A percentile compares a stretch with the other conserved stretches of the same genome.
Conservation (phyloP, 2,329 filamentous ascomycete species). For the Domatiomyces globalis region DNA sequence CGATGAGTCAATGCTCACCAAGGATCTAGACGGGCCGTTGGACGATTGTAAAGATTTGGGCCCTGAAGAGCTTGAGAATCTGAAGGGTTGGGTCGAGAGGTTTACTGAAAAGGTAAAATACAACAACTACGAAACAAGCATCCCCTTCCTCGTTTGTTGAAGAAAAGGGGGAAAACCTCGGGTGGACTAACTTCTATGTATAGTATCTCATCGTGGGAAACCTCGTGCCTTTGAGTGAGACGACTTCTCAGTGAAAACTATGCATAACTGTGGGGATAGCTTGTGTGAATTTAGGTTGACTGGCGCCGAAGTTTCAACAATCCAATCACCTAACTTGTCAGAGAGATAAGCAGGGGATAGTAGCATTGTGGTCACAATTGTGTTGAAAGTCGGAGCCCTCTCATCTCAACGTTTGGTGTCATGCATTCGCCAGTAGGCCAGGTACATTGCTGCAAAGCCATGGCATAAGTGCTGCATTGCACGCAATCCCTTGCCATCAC, state of each 20-base stretch:
- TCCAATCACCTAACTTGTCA: too few species aligned
- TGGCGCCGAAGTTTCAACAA: too few species aligned
- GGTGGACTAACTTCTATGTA: neutral
- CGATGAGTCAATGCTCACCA: slow-evolving; percentile 86
- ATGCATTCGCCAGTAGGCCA: neutral
- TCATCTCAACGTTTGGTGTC: neutral
- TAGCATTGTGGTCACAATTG: neutral
- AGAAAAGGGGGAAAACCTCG: neutral
- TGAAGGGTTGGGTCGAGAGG: slow-evolving; percentile 83
- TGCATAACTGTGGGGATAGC: too few species aligned
- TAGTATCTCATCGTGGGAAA: slow-evolving; percentile 80
- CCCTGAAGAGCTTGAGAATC: slow-evolving; percentile 62
- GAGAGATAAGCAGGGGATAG: too few species aligned
- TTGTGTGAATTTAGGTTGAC: too few species aligned
- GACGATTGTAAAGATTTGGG: slow-evolving; percentile 61
- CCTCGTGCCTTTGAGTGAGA: slow-evolving; percentile 43
- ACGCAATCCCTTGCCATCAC: neutral
- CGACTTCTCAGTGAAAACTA: neutral
- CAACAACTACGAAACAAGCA: too few species aligned
- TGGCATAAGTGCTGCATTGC: neutral
- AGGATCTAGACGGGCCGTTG: slow-evolving; percentile 71
- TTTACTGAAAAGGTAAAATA: slow-evolving; percentile 58
- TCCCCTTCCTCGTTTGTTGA: neutral
- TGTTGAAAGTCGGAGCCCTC: neutral
- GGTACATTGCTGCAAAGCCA: neutral